phyloP scores from a whole-genome alignment of 768 basidiomycete genomes.

The Tulasnella sp. region DNA sequence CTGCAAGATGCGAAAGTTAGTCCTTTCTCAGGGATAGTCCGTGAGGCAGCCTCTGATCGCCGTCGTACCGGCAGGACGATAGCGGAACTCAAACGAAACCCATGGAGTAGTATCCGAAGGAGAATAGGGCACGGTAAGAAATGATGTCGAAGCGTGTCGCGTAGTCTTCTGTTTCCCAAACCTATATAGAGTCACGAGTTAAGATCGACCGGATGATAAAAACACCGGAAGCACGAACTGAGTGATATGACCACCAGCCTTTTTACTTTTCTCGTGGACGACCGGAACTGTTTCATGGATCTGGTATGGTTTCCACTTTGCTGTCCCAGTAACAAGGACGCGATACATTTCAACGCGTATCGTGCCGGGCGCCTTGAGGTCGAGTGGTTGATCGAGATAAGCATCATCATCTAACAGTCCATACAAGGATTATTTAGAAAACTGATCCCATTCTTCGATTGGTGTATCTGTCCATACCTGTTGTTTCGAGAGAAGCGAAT shows the following conservation, averaged over 20 bases:
- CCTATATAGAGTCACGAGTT: background rate
- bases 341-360: background rate
- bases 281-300: background rate
- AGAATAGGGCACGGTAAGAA: background rate
- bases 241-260: background rate
- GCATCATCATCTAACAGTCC: background rate
- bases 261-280: slow-evolving; percentile 20
- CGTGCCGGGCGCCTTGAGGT: background rate
- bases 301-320: background rate
- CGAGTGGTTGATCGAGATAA: background rate
- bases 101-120: background rate
- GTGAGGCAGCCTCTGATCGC: no score
- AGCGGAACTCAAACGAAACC: background rate
- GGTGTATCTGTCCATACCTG: background rate
- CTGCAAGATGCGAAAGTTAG: background rate
- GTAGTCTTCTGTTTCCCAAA: background rate
- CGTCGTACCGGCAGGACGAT: background rate
- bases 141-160: background rate
- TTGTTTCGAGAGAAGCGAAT: background rate
- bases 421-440: no score
- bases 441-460: background rate
- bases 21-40: no score
- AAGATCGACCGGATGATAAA: background rate
- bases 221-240: background rate
- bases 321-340: background rate